A percentile compares a stretch with the other conserved stretches of the same genome.
Conservation (phyloP, 306 rosid genomes). For the Medicago arabica region DNA sequence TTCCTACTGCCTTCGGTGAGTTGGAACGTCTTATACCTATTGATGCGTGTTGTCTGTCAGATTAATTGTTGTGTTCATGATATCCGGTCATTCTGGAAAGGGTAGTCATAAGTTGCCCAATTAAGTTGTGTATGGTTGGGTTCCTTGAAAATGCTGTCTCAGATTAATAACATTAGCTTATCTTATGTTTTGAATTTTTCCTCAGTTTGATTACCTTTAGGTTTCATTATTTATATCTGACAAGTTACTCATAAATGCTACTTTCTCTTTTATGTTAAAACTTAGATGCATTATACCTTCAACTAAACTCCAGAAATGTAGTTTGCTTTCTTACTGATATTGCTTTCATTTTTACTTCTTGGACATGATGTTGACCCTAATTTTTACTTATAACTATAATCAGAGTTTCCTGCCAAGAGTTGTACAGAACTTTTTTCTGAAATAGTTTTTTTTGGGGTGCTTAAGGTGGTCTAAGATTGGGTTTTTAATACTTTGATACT, state of each 20-base stretch:
- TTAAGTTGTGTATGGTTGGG: not conserved
- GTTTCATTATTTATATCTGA: not conserved
- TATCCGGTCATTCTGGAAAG: not conserved
- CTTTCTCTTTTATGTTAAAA: conserved; percentile 13
- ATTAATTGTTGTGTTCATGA: conserved; percentile 10
- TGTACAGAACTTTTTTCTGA: no score
- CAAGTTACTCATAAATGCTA: not conserved
- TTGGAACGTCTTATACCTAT: conserved; percentile 1
- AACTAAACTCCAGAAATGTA: not conserved
- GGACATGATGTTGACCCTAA: not conserved
- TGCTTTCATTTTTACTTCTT: not conserved
- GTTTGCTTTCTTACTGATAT: not conserved
- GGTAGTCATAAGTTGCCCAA: not conserved
- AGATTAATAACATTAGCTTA: not conserved
- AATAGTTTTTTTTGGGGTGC: no score
- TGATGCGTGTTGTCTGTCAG: conserved; percentile 2
- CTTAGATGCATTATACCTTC: not conserved
- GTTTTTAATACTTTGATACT: no score
- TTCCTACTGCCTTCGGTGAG: conserved; percentile 81
- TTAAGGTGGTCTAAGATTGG: no score
- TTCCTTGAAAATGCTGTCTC: not conserved
- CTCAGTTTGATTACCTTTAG: not conserved
- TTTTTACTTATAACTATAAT: not conserved
- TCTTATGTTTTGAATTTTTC: conserved; percentile 22
- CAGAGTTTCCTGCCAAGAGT: not conserved